These are phyloP conservation scores for Hibiscus trionum DNA, from an alignment of 345 rosid genomes.

Conservation along the genomic window DNA sequence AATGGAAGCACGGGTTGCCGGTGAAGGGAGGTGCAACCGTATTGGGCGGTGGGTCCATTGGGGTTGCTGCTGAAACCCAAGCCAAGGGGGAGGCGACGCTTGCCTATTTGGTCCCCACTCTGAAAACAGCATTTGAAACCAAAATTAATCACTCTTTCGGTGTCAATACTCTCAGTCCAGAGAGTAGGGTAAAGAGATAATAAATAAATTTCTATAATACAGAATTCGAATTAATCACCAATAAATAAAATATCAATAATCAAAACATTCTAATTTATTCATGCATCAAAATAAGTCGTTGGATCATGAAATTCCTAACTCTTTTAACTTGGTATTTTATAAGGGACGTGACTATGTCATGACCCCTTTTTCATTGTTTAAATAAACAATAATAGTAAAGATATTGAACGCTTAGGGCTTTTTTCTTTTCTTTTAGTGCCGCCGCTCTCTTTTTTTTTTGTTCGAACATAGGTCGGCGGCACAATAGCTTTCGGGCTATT, in stretches of 20 bases:
- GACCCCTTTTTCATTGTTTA: background rate
- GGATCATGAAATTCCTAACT: background rate
- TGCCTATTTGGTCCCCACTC: slow-evolving; percentile 24
- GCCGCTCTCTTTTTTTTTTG: too few species aligned
- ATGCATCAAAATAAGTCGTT: background rate
- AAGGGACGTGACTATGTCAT: background rate
- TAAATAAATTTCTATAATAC: too few species aligned
- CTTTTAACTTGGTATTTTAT: background rate
- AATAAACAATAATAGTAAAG: background rate
- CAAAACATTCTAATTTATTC: background rate
- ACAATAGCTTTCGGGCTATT: too few species aligned
- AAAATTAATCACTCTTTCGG: too few species aligned
- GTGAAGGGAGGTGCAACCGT: slow-evolving; percentile 59
- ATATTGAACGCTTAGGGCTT: too few species aligned
- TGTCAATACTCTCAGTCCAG: too few species aligned
- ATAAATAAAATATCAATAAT: too few species aligned
- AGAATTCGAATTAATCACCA: too few species aligned
- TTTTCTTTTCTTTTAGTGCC: too few species aligned
- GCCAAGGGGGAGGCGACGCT: background rate
- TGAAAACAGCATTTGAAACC: background rate
- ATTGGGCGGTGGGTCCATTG: slow-evolving; percentile 66
- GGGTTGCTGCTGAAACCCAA: slow-evolving; percentile 26
- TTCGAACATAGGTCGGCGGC: too few species aligned
- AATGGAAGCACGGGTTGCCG: slow-evolving; percentile 76
- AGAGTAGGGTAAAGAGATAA: too few species aligned